Evolutionary conservation across 495 filamentous ascomycete species (phyloP), one percentile per base, ranked within the genome.

Genomic region (Lichina pygmaea): DNA sequence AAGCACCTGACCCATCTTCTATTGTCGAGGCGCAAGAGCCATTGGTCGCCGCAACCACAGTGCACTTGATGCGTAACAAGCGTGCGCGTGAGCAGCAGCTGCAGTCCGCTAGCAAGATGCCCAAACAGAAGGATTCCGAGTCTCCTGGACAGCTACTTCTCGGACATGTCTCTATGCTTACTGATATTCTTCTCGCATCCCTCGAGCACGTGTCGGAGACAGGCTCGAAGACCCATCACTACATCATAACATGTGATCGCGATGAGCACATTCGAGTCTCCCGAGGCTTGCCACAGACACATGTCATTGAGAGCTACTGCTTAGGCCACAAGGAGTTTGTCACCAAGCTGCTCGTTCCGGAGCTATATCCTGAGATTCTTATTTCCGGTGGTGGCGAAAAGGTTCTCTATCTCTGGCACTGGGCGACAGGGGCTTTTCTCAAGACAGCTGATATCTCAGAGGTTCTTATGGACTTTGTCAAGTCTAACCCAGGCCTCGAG

Each of bases 251-350:
- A 7, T 78, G 76, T 15, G 89, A 97, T 61, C 74, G 89, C 46
- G 89, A 97, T 63, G 89, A 97, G 64, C 91, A 95, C 56, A 93
- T 97, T 53, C 83, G 89, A 45, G 66, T 97, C 8, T 89, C 86
- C 30, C 69, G 89, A 46, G 80, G 75, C 5, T 62, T 73, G 15
- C 84, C 86, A 7, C 82, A 95, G 58, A 64, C 78, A 4, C 78
- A 92, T 54, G 62, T 95, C 48, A 91, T 93, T 56, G 89, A 95
- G 55, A 65, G 65, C 2, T 93, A 77, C 56, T 93, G 86, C 52
- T 64, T 93, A 12, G 86, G 85, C 0, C 89, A 97, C 54, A 71
- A 65, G 42, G 67, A 81, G 32, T 93, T 94, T 55, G 63, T 97
- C 43, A 79, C 65, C 60, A 73, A 67, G 44, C 59, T 97, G 13